Evolutionary conservation across 495 filamentous ascomycete genomes (phyloP), one percentile per base, ranked within the genome.

Genomic region (Parathielavia appendiculata): DNA sequence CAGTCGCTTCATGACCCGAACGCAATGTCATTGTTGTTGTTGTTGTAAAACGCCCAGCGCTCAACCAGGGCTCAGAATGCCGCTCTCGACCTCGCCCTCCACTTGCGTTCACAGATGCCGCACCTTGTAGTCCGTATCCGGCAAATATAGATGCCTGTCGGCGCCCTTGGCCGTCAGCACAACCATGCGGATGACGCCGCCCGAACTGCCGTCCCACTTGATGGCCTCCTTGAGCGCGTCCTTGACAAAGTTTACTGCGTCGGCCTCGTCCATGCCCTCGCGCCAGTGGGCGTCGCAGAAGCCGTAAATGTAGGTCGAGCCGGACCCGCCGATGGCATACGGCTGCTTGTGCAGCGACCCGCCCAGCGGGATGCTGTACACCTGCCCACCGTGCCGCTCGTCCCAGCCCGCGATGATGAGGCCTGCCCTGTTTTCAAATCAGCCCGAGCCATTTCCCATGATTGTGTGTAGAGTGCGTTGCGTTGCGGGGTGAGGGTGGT

Each of bases 191-290:
- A 98, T 98, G 47, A 98, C 93, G 71, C 95, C 93, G 54, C 93
- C 93, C 12, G 95, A 97, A 77, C 92, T 96, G 44, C 93, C 92
- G 71, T 98, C 93, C 93, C 93, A 97, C 75, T 95, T 96, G 79
- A 98, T 95, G 14, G 93, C 93, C 77, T 98, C 92, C 66, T 83
- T 79, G 71, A 98, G 74, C 12, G 93, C 83, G 41, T 83, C 86
- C 71, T 95, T 96, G 64, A 98, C 95, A 63, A 97, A 98, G 30
- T 84, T 73, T 56, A 98, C 81, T n/a, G 93, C 95, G 59, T 95
- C 91, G 43, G 82, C 79, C 80, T 98, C 92, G 23, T 87, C 88
- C 92, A 98, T 97, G 63, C 84, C 83, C 70, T 97, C 95, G 68
- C 82, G 86, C 93, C 93, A 98, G 80, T 98, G 82, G 51, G 91